Evolutionary conservation across 106 monocot species (phyloP).

Genomic region (Apostasia ramifera): DNA sequence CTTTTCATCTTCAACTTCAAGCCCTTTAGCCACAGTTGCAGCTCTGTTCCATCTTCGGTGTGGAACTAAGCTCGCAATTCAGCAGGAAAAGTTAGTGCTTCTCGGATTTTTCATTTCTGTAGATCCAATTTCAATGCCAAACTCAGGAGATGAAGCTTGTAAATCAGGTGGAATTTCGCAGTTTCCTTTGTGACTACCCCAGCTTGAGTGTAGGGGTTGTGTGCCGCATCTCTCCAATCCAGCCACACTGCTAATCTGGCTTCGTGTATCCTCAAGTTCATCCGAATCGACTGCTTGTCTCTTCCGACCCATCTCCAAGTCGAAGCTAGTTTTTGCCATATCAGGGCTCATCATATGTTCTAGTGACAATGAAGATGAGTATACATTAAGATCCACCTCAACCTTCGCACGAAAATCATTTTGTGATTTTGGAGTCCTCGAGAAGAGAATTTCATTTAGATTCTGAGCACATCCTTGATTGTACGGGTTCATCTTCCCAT

Average conservation of each 20-base stretch:
- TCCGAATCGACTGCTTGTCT: conserved; percentile 29
- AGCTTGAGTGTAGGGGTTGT: conserved; percentile 23
- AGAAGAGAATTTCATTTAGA: conserved; percentile 15
- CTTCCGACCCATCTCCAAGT: conserved; percentile 41
- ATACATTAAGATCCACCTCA: conserved; percentile 19
- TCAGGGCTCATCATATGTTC: conserved; percentile 15
- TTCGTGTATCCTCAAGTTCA: conserved; percentile 46
- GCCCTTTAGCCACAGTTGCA: no score
- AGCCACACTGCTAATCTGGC: conserved; percentile 30
- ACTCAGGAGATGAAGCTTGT: conserved; percentile 23
- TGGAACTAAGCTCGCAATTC: no score
- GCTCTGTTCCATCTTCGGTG: no score
- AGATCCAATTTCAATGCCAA: conserved; percentile 17
- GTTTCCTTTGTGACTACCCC: conserved; percentile 15
- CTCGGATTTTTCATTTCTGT: conserved; percentile 2
- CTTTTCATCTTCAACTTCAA: no score
- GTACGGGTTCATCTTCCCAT: conserved; percentile 25
- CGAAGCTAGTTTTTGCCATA: conserved; percentile 34
- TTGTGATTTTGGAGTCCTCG: conserved; percentile 16
- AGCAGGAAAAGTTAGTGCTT: no score
- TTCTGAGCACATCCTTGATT: conserved; percentile 20
- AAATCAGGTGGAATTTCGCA: conserved; percentile 32
- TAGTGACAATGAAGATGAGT: conserved; percentile 9
- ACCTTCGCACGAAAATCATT: conserved; percentile 26
- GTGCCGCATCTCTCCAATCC: conserved; percentile 18